Percentiles rank a stretch among this genome's conserved stretches.
Evolutionary conservation across 2,329 filamentous ascomycete genomes (phyloP).

Genomic region (Albophoma yamanashiensis): DNA sequence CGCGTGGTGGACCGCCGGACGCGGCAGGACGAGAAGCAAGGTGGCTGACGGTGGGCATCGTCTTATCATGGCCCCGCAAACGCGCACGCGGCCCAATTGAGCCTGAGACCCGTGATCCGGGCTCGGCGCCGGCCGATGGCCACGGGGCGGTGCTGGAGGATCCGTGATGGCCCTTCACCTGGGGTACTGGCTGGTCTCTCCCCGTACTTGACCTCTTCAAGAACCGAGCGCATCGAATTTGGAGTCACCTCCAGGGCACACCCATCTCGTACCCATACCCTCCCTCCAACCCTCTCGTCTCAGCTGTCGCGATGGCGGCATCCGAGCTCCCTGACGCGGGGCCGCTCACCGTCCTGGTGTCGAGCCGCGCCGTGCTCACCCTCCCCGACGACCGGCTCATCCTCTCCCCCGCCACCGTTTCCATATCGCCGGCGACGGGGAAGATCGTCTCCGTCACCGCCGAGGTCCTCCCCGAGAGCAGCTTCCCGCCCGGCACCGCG

Average conservation of each 20-base stretch:
- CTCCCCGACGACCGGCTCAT: constrained; percentile 49
- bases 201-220: not conserved
- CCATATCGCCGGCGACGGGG: constrained; percentile 66
- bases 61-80: not conserved
- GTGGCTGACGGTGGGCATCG: not conserved
- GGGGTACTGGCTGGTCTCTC: too few relatives aligned
- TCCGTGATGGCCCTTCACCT: not conserved
- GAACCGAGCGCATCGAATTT: not conserved
- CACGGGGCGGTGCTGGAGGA: constrained; percentile 3
- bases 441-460: constrained; percentile 73
- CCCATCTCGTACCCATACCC: not conserved
- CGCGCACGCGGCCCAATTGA: not conserved
- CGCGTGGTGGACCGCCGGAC: not conserved
- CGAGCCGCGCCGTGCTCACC: constrained; percentile 71
- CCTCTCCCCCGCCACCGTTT: constrained; percentile 73
- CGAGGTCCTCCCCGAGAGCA: constrained; percentile 59
- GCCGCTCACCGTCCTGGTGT: constrained; percentile 64
- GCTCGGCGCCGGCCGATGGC: constrained; percentile 4
- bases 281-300: not conserved
- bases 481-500: constrained; percentile 60
- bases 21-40: not conserved
- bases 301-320: not conserved
- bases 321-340: constrained; percentile 14
- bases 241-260: not conserved
- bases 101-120: not conserved